Evolutionary conservation across 2,329 filamentous ascomycete species (phyloP).

Genomic region (Fusarium liriodendri): DNA sequence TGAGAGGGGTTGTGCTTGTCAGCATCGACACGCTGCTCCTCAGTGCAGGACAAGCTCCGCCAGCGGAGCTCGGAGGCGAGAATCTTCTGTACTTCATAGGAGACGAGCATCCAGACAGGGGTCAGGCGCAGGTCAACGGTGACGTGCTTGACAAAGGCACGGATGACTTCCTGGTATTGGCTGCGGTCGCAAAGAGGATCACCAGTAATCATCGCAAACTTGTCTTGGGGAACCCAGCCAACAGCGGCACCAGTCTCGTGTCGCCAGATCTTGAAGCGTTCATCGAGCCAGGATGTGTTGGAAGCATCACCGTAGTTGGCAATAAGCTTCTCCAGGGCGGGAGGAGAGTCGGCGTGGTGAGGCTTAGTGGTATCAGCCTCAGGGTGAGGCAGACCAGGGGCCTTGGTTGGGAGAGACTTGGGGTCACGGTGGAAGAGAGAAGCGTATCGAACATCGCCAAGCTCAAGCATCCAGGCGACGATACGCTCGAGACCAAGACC

Average conservation of each 20-base stretch:
- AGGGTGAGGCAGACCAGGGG: conserved; percentile 79
- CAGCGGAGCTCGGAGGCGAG: conserved; percentile 84
- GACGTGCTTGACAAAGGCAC: conserved; percentile 80
- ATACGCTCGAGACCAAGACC: conserved; percentile 92
- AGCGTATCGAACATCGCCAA: conserved; percentile 90
- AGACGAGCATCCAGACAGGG: conserved; percentile 91
- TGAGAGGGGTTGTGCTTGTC: conserved; percentile 67
- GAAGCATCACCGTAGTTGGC: conserved; percentile 96
- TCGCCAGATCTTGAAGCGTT: conserved; percentile 88
- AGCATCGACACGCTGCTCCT: conserved; percentile 88
- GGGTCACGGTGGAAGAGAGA: conserved; percentile 91
- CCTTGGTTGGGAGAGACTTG: conserved; percentile 80
- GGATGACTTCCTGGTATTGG: conserved; percentile 80
- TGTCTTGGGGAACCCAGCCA: conserved; percentile 81
- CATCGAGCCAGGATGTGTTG: conserved; percentile 93
- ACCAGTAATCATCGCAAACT: conserved; percentile 86
- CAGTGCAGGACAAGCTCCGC: conserved; percentile 88
- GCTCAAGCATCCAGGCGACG: conserved; percentile 84
- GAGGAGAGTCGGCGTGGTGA: conserved; percentile 66
- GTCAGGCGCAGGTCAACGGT: conserved; percentile 76
- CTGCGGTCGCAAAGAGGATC: conserved; percentile 85
- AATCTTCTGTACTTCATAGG: conserved; percentile 80
- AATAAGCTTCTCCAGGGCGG: conserved; percentile 86
- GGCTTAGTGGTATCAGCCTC: conserved; percentile 79
- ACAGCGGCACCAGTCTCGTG: conserved; percentile 87